A percentile compares a stretch with the other conserved stretches of the same genome.
These are phyloP conservation scores for Starmerella potacharoeniae DNA, from an alignment of 805 yeast genomes.

Conservation along the genomic window DNA sequence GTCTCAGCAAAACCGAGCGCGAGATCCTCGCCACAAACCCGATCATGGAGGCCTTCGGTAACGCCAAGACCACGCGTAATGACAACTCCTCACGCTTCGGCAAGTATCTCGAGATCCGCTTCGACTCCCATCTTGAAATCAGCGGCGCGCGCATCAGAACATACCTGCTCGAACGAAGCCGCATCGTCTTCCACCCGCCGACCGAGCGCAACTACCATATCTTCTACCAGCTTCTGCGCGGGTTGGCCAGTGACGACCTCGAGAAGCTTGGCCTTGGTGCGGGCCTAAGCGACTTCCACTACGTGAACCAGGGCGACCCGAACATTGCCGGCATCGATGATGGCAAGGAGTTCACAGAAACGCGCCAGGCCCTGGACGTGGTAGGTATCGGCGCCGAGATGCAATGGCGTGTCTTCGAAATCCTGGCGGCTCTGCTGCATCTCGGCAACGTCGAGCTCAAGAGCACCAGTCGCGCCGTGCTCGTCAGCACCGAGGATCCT, in stretches of 20 bases:
- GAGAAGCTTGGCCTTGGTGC: conserved; percentile 45
- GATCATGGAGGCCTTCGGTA: conserved; percentile 96
- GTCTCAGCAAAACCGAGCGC: conserved; percentile 83
- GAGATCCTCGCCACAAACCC: conserved; percentile 95
- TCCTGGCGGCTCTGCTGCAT: conserved; percentile 80
- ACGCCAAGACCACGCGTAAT: conserved; percentile 93
- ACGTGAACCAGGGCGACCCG: conserved; percentile 70
- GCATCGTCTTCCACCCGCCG: conserved; percentile 84
- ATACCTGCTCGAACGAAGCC: conserved; percentile 80
- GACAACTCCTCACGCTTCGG: conserved; percentile 98
- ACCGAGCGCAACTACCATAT: conserved; percentile 92
- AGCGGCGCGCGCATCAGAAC: conserved; percentile 94
- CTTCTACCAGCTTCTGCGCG: conserved; percentile 78
- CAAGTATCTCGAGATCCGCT: conserved; percentile 83
- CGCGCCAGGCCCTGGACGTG: conserved; percentile 62
- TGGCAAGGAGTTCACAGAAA: conserved; percentile 59
- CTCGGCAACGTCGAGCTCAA: conserved; percentile 84
- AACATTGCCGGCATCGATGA: conserved; percentile 72
- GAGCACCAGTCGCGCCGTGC: conserved; percentile 75
- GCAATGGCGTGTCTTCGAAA: conserved; percentile 59
- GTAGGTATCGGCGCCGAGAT: conserved; percentile 57
- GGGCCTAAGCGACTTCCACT: conserved; percentile 57
- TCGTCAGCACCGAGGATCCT: conserved; percentile 76
- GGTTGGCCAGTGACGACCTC: conserved; percentile 45
- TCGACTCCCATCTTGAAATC: conserved; percentile 61